Percentiles rank a stretch among this genome's conserved stretches.
Conservation (phyloP, 805 yeast species). For the Zygosaccharomyces lentus region DNA sequence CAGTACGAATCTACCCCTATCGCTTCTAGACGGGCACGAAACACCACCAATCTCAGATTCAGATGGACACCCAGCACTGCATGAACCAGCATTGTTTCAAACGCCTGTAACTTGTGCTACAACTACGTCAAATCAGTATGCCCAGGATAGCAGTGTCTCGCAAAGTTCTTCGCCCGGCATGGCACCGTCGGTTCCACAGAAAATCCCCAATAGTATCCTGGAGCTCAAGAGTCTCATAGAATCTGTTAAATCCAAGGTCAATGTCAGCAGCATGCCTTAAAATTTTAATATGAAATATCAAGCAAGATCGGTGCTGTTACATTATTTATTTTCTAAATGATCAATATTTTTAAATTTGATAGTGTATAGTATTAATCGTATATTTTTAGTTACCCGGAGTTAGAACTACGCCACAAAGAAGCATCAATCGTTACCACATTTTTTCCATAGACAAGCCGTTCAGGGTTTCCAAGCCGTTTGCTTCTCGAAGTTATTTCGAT, state of each 20-base stretch:
- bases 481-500: neutral
- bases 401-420: slow-evolving; percentile 1
- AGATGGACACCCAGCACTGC: neutral
- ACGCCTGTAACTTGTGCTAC: slow-evolving; percentile 20
- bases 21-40: neutral
- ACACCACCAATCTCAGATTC: neutral
- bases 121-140: slow-evolving; percentile 1
- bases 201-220: slow-evolving; percentile 10
- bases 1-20: slow-evolving; percentile 10
- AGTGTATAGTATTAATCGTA: too few relatives aligned
- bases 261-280: slow-evolving; percentile 2
- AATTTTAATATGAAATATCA: neutral
- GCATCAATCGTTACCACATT: neutral
- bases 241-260: slow-evolving; percentile 28
- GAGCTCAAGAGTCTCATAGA: slow-evolving; percentile 29
- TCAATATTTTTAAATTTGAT: too few relatives aligned
- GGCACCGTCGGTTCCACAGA: neutral
- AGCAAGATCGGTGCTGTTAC: neutral
- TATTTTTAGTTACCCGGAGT: slow-evolving; percentile 11
- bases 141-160: neutral
- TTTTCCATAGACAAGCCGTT: slow-evolving; percentile 1
- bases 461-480: neutral
- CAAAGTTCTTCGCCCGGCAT: slow-evolving; percentile 1
- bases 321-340: too few relatives aligned
- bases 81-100: slow-evolving; percentile 17